phyloP scores from a whole-genome alignment of 2,329 filamentous ascomycete species.

The Ceratocystis cubensis region DNA sequence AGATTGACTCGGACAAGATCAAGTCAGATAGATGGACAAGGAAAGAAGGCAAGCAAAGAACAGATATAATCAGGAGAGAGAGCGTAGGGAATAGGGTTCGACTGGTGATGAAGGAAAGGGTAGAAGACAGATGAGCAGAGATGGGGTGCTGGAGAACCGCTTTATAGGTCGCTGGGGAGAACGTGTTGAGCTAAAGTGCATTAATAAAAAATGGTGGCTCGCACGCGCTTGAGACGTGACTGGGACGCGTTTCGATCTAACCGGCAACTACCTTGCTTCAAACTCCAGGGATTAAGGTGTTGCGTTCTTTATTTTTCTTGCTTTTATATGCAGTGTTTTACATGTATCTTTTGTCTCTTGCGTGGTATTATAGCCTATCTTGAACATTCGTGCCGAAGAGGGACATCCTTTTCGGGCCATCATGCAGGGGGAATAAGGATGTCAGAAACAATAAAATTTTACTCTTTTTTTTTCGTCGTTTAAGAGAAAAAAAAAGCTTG shows the following conservation, averaged over 20 bases:
- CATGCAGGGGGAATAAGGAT: background rate
- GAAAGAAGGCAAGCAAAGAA: background rate
- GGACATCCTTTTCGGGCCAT: background rate
- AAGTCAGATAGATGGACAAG: background rate
- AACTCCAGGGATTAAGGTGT: background rate
- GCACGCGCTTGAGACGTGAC: background rate
- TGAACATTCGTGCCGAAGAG: background rate
- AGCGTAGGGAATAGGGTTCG: background rate
- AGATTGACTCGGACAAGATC: background rate
- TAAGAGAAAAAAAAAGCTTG: background rate
- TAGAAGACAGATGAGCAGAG: background rate
- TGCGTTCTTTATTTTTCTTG: background rate
- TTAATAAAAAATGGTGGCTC: background rate
- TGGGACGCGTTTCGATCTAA: conserved; percentile 1
- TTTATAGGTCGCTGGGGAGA: background rate
- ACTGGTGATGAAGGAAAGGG: background rate
- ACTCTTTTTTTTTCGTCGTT: background rate
- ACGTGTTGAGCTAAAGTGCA: background rate
- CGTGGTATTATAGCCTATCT: background rate
- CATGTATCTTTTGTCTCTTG: background rate
- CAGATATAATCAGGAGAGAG: background rate
- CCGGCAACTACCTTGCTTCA: background rate
- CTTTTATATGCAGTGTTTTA: background rate
- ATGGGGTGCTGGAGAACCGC: background rate
- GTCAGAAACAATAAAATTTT: background rate